Evolutionary conservation across 768 basidiomycete genomes (phyloP).

Genomic region (Boletellus sp.): DNA sequence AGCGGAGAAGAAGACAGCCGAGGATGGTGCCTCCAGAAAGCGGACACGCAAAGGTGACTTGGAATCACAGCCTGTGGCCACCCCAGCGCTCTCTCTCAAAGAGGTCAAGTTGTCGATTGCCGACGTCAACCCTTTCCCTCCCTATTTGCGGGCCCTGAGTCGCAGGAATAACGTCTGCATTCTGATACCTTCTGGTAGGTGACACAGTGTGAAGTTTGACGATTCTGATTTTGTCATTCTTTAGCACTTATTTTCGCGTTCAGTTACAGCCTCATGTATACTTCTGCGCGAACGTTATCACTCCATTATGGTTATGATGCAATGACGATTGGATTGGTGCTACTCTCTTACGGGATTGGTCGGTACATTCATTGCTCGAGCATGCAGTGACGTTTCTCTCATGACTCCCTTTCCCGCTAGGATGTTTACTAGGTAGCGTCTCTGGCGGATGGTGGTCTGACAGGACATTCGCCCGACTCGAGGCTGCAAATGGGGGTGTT

Average conservation of each 20-base stretch:
- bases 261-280: constrained; percentile 68
- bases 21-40: too few relatives aligned
- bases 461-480: constrained; percentile 40
- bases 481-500: constrained; percentile 33
- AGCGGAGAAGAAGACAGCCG: too few relatives aligned
- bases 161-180: constrained; percentile 66
- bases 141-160: constrained; percentile 54
- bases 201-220: not conserved
- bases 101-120: constrained; percentile 54
- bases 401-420: constrained; percentile 31
- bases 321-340: constrained; percentile 70
- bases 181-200: constrained; percentile 36
- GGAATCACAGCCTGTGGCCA: too few relatives aligned
- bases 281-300: constrained; percentile 67
- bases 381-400: not conserved
- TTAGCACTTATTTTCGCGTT: constrained; percentile 69
- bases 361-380: constrained; percentile 6
- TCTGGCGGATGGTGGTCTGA: constrained; percentile 60
- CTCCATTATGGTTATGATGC: constrained; percentile 64
- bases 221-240: not conserved
- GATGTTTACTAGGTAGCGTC: constrained; percentile 44
- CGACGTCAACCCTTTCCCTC: constrained; percentile 72
- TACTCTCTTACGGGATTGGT: constrained; percentile 74
- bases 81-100: too few relatives aligned
- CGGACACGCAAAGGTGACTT: too few relatives aligned